Conservation (phyloP, 1,284 basidiomycete species). For the Tylopilus sp. region DNA sequence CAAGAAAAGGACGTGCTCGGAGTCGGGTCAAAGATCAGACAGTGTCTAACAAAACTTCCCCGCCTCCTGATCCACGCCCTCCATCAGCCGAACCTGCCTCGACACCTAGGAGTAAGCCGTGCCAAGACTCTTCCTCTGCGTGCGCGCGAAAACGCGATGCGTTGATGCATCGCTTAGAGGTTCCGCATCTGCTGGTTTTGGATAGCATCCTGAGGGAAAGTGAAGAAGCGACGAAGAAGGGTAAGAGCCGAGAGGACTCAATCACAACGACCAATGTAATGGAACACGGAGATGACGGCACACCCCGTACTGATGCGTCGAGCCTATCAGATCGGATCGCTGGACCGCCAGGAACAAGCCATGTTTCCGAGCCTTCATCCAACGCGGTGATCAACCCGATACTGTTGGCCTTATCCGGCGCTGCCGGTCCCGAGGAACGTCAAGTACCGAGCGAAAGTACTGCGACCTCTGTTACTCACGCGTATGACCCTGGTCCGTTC, state of each 20-base stretch:
- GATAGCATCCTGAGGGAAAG: conserved; percentile 44
- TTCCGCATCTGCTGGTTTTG: conserved; percentile 42
- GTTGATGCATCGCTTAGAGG: conserved; percentile 38
- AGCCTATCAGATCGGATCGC: not conserved
- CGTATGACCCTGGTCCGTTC: not conserved
- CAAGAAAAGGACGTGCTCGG: conserved; percentile 12
- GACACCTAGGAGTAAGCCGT: not conserved
- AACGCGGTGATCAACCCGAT: conserved; percentile 24
- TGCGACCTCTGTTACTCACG: not conserved
- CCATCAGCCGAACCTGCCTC: not conserved
- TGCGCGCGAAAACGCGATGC: conserved; percentile 29
- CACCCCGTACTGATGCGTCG: not conserved
- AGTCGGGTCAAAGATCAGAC: not conserved
- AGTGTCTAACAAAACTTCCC: not conserved
- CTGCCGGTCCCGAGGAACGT: not conserved
- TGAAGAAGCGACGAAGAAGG: conserved; percentile 10
- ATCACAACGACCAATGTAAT: not conserved
- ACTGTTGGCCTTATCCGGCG: conserved; percentile 22
- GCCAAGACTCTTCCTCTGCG: not conserved
- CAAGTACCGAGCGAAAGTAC: not conserved
- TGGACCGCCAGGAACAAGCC: not conserved
- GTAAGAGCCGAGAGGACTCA: conserved; percentile 12
- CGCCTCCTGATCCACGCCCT: not conserved
- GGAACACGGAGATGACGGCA: conserved; percentile 5
- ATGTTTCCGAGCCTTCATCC: not conserved